phyloP scores from a whole-genome alignment of 1,284 basidiomycete species.

The Calocybe gambosa region DNA sequence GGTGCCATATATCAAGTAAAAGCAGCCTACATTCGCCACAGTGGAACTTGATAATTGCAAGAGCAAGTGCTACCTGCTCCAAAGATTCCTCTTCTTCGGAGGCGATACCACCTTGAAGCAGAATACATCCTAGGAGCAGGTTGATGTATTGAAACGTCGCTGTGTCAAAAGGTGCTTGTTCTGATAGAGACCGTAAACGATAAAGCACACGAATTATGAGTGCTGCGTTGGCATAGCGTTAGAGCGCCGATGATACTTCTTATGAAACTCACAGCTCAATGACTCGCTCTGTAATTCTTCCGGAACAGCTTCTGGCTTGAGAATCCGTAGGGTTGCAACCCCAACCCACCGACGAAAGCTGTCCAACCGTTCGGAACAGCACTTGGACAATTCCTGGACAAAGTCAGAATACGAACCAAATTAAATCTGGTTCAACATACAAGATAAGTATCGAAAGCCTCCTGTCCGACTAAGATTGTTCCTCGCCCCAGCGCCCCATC shows the following conservation, averaged over 20 bases:
- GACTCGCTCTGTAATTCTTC: slow-evolving; percentile 71
- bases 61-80: slow-evolving; percentile 82
- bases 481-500: slow-evolving; percentile 58
- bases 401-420: slow-evolving; percentile 1
- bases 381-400: slow-evolving; percentile 54
- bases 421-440: slow-evolving; percentile 35
- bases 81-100: slow-evolving; percentile 73
- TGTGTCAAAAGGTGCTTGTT: slow-evolving; percentile 79
- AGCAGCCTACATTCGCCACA: slow-evolving; percentile 68
- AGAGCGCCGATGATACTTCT: slow-evolving; percentile 1
- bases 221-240: slow-evolving; percentile 32
- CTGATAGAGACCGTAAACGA: slow-evolving; percentile 77
- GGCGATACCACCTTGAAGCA: slow-evolving; percentile 64
- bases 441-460: slow-evolving; percentile 73
- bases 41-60: slow-evolving; percentile 88
- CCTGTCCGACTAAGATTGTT: slow-evolving; percentile 50
- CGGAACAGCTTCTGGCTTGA: slow-evolving; percentile 63
- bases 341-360: slow-evolving; percentile 68
- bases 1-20: not conserved
- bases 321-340: slow-evolving; percentile 72
- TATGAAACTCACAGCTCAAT: slow-evolving; percentile 48
- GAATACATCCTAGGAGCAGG: slow-evolving; percentile 72
- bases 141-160: slow-evolving; percentile 81
- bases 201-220: slow-evolving; percentile 86
- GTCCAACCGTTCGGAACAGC: slow-evolving; percentile 67